Percentiles rank a stretch among this genome's conserved stretches.
Evolutionary conservation across 306 rosid genomes (phyloP).

Genomic region (Vigna reflexopilosa): DNA sequence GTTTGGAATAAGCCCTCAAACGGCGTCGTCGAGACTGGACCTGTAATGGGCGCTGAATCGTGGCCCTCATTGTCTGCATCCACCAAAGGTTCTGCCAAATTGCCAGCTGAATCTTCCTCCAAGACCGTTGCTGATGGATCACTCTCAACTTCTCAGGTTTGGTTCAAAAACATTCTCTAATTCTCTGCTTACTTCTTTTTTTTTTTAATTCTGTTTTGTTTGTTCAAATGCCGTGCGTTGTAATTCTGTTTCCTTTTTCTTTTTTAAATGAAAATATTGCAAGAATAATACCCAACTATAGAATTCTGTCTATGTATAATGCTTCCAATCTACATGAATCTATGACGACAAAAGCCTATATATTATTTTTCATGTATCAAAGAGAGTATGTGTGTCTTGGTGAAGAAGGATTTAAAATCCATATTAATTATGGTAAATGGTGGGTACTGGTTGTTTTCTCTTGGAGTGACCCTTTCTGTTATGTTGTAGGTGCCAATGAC

Average conservation of each 20-base stretch:
- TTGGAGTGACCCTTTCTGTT: conserved; percentile 41
- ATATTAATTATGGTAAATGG: neutral
- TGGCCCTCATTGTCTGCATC: conserved; percentile 84
- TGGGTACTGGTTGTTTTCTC: conserved; percentile 14
- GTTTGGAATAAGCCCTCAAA: conserved; percentile 86
- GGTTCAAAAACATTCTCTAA: conserved; percentile 30
- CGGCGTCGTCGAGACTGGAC: conserved; percentile 58
- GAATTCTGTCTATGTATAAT: too few species aligned
- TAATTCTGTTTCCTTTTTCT: neutral
- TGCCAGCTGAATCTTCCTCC: conserved; percentile 56
- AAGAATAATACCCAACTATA: neutral
- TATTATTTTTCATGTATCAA: neutral
- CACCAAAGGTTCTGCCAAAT: conserved; percentile 59
- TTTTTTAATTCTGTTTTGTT: too few species aligned
- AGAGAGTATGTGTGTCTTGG: neutral
- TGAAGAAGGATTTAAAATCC: neutral
- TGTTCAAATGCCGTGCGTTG: too few species aligned
- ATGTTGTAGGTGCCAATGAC: conserved; percentile 62
- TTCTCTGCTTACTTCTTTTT: neutral
- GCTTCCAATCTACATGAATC: too few species aligned
- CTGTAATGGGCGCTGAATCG: conserved; percentile 76
- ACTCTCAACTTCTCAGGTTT: conserved; percentile 68
- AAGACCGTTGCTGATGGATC: conserved; percentile 56
- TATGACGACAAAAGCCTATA: neutral
- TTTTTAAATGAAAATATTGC: too few species aligned